Conservation (phyloP, 768 basidiomycete genomes). For the Dioszegia crocea region DNA sequence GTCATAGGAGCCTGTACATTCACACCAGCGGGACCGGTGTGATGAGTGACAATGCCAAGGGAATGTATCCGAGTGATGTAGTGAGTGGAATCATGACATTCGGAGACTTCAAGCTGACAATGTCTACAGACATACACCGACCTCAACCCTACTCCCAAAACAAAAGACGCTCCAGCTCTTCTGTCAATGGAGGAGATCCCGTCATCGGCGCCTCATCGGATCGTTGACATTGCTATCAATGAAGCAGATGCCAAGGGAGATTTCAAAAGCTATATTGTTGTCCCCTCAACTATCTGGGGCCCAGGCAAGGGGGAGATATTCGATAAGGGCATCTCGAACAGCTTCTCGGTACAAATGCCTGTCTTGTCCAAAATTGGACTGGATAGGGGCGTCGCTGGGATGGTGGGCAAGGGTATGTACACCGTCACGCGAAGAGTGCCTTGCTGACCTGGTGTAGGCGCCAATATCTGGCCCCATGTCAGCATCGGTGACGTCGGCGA, state of each 20-base stretch:
- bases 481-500: slow-evolving; percentile 37
- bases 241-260: slow-evolving; percentile 37
- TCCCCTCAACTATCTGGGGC: slow-evolving; percentile 49
- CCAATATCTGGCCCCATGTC: slow-evolving; percentile 47
- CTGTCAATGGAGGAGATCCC: slow-evolving; percentile 40
- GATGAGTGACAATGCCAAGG: slow-evolving; percentile 38
- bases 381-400: slow-evolving; percentile 38
- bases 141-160: slow-evolving; percentile 39
- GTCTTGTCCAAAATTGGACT: slow-evolving; percentile 33
- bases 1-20: slow-evolving; percentile 44
- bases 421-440: neutral
- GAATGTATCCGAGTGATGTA: slow-evolving; percentile 33
- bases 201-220: slow-evolving; percentile 35
- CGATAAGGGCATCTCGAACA: slow-evolving; percentile 39
- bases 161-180: slow-evolving; percentile 25
- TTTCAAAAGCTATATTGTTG: slow-evolving; percentile 43
- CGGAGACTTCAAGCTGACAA: neutral
- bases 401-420: slow-evolving; percentile 43
- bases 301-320: slow-evolving; percentile 32
- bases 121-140: slow-evolving; percentile 46
- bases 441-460: slow-evolving; percentile 20
- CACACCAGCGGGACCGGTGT: slow-evolving; percentile 47
- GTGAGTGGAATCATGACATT: too few species aligned
- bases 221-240: slow-evolving; percentile 44
- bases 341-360: slow-evolving; percentile 43